These are phyloP conservation scores for Paecilomyces variotii DNA, from an alignment of 2,329 filamentous ascomycete genomes.

Conservation along the genomic window DNA sequence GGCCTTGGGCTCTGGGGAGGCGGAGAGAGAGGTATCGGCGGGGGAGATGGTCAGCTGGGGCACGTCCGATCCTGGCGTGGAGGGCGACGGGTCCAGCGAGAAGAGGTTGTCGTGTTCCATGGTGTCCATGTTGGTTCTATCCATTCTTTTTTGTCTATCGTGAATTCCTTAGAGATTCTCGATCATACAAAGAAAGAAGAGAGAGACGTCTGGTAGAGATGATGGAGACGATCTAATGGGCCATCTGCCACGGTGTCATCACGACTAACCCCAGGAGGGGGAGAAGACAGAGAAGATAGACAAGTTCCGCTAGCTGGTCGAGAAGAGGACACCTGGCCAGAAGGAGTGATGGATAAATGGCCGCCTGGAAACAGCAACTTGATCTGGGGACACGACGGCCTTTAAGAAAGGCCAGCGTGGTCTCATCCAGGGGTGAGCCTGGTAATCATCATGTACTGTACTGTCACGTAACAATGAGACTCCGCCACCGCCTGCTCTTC, in stretches of 20 bases:
- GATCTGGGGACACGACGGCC: neutral
- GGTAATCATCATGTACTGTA: neutral
- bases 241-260: constrained; percentile 31
- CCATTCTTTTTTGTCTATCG: neutral
- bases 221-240: constrained; percentile 5
- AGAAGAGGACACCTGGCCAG: constrained; percentile 29
- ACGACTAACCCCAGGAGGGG: constrained; percentile 16
- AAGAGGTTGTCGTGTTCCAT: constrained; percentile 25
- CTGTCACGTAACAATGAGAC: neutral
- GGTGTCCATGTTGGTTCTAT: constrained; percentile 2
- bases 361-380: constrained; percentile 1
- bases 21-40: constrained; percentile 30
- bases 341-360: constrained; percentile 9
- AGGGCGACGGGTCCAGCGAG: constrained; percentile 23
- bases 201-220: constrained; percentile 2
- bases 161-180: neutral
- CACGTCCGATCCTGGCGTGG: constrained; percentile 24
- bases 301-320: constrained; percentile 3
- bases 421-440: constrained; percentile 13
- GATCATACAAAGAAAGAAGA: neutral
- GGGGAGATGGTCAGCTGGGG: constrained; percentile 33
- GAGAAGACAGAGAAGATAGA: constrained; percentile 2
- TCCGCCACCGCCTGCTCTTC: neutral
- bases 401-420: constrained; percentile 36
- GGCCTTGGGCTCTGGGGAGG: constrained; percentile 14